Percentiles rank a stretch among this genome's conserved stretches.
phyloP scores from a whole-genome alignment of 331 rosid species.

The Acacia concinna region DNA sequence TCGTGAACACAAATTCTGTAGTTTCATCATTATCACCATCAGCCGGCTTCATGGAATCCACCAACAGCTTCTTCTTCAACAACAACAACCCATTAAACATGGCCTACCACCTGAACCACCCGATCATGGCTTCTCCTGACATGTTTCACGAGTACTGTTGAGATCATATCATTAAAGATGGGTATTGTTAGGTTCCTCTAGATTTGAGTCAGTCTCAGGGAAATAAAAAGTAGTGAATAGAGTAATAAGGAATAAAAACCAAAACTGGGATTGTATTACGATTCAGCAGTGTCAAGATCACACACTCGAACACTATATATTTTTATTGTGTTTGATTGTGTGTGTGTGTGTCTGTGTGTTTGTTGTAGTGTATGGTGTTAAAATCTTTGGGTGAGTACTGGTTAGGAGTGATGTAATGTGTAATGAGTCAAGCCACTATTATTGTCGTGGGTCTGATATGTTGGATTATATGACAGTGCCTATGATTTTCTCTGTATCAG shows the following conservation, averaged over 20 bases:
- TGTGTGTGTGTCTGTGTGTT: not conserved
- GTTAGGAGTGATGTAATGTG: conserved; percentile 7
- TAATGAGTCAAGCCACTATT: conserved; percentile 14
- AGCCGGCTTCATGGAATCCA: conserved; percentile 42
- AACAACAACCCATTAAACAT: conserved; percentile 45
- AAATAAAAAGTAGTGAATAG: conserved; percentile 6
- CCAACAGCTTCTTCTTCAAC: conserved; percentile 48
- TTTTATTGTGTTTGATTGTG: not conserved
- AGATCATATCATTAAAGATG: not conserved
- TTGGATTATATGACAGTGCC: conserved; percentile 28
- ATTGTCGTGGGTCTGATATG: conserved; percentile 13
- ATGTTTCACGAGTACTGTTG: conserved; percentile 44
- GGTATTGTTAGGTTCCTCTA: not conserved
- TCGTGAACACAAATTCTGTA: conserved; percentile 39
- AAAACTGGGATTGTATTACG: not conserved
- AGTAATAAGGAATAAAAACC: conserved; percentile 39
- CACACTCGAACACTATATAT: not conserved
- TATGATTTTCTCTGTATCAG: not conserved
- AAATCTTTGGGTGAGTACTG: not conserved
- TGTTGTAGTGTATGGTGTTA: not conserved
- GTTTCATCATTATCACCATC: conserved; percentile 22
- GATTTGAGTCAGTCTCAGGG: conserved; percentile 29
- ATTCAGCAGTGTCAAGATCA: not conserved
- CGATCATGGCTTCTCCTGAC: conserved; percentile 65
- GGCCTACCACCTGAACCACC: conserved; percentile 55